These are phyloP conservation scores for Didymella exigua DNA, from an alignment of 2,329 filamentous ascomycete species.

Conservation along the genomic window DNA sequence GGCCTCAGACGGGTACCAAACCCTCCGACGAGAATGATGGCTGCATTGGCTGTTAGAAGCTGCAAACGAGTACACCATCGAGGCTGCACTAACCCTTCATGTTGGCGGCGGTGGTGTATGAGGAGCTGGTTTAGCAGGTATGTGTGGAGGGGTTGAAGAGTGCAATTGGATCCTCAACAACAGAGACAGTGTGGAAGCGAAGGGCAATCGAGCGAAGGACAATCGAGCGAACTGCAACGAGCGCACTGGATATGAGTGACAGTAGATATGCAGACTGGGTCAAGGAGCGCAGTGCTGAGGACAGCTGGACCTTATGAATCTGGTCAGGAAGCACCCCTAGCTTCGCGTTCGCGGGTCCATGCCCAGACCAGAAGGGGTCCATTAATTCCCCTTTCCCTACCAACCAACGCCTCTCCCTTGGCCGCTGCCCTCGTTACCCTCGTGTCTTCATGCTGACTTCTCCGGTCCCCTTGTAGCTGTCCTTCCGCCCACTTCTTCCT, in stretches of 20 bases:
- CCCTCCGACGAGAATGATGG: slow-evolving; percentile 98
- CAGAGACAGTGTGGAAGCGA: slow-evolving; percentile 16
- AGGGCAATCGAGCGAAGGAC: slow-evolving; percentile 10
- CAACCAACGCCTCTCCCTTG: slow-evolving; percentile 19
- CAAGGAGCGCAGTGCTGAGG: slow-evolving; percentile 31
- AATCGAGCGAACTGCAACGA: slow-evolving; percentile 7
- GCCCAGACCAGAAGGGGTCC: slow-evolving; percentile 23
- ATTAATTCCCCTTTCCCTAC: slow-evolving; percentile 26
- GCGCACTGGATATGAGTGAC: slow-evolving; percentile 4
- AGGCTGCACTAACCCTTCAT: slow-evolving; percentile 47
- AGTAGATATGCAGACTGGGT: slow-evolving; percentile 24
- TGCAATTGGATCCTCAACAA: slow-evolving; percentile 24
- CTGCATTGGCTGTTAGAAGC: slow-evolving; percentile 54
- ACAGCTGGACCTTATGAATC: slow-evolving; percentile 31
- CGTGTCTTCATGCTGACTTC: slow-evolving; percentile 20
- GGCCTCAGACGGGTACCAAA: slow-evolving; percentile 97
- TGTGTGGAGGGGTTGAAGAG: slow-evolving; percentile 17
- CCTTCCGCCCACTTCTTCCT: slow-evolving; percentile 32
- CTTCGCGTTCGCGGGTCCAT: slow-evolving; percentile 25
- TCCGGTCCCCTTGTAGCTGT: slow-evolving; percentile 27
- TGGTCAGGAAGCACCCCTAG: slow-evolving; percentile 31
- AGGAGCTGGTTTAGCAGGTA: slow-evolving; percentile 11
- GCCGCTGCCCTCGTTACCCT: slow-evolving; percentile 16
- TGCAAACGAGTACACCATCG: background rate
- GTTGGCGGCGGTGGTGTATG: slow-evolving; percentile 35